Evolutionary conservation across 2,329 filamentous ascomycete species (phyloP).

Genomic region (Hypoxylon sp.): DNA sequence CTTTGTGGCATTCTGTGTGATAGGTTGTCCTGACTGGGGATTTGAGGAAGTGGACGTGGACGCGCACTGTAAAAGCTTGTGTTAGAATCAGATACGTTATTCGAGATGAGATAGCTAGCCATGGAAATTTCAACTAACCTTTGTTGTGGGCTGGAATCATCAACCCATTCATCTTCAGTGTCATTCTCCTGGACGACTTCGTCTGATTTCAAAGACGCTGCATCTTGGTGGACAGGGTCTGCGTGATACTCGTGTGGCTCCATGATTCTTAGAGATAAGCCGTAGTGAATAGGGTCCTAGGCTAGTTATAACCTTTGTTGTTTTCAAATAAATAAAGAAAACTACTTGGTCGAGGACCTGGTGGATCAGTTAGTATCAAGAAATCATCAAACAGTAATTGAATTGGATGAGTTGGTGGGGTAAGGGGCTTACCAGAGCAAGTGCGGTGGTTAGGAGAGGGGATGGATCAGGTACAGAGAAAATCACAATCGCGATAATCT

Average conservation of each 20-base stretch:
- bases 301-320: neutral
- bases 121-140: conserved; percentile 30
- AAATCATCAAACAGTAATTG: neutral
- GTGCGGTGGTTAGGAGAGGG: neutral
- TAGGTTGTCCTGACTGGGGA: neutral
- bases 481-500: neutral
- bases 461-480: neutral
- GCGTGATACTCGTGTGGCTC: neutral
- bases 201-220: neutral
- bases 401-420: neutral
- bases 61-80: conserved; percentile 12
- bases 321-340: neutral
- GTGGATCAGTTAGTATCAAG: neutral
- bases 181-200: neutral
- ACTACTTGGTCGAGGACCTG: neutral
- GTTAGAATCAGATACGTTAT: conserved; percentile 4
- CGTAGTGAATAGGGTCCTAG: neutral
- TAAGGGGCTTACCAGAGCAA: neutral
- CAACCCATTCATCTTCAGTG: neutral
- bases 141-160: neutral
- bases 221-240: neutral
- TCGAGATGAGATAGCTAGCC: conserved; percentile 1
- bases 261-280: neutral
- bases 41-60: neutral
- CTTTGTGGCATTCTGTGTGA: neutral